Base-by-base conservation (phyloP, 768 basidiomycete species). In the Fomitopsis pulvina region DNA sequence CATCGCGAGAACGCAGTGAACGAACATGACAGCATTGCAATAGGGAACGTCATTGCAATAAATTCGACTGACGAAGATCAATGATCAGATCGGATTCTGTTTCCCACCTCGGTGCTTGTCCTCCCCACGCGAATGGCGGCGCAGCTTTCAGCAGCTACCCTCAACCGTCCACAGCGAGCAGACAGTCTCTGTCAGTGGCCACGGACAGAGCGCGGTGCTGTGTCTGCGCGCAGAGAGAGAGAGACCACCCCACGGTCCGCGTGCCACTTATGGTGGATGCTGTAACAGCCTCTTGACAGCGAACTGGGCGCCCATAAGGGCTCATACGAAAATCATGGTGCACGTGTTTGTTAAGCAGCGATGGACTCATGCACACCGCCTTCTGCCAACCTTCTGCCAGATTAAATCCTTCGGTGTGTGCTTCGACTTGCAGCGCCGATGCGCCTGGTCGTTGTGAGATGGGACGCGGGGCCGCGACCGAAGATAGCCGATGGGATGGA, bases 341-440 rank as follows among this genome's bases (percentile, higher is more conserved):
- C 45, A 46, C 45, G 45, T 46, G 45, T n/a, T n/a, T n/a, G n/a
- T n/a, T n/a, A n/a, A n/a, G n/a, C n/a, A 50, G 48, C 43, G 28
- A 57, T 58, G 53, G 52, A 54, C 41, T 53, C 67, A 66, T 60
- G 66, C 66, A 66, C 57, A 51, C 57, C 48, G 51, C 52, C 41
- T 45, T 57, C 46, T 48, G 18, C 3, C 20, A 10, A 28, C 34
- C 5, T 28, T 45, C 25, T 3, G 8, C 43, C 18, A 9, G 4
- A 20, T 8, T n/a, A 21, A 18, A 27, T 18, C n/a, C 9, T n/a
- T 8, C n/a, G n/a, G n/a, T n/a, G n/a, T n/a, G n/a, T n/a, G n/a
- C n/a, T n/a, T n/a, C n/a, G n/a, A n/a, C n/a, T n/a, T n/a, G n/a
- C n/a, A n/a, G n/a, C n/a, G n/a, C n/a, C n/a, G n/a, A n/a, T n/a